Percentiles rank a stretch among this genome's conserved stretches.
Evolutionary conservation across 1,139 yeast species (phyloP).

Genomic region (Ogataea hybrid): DNA sequence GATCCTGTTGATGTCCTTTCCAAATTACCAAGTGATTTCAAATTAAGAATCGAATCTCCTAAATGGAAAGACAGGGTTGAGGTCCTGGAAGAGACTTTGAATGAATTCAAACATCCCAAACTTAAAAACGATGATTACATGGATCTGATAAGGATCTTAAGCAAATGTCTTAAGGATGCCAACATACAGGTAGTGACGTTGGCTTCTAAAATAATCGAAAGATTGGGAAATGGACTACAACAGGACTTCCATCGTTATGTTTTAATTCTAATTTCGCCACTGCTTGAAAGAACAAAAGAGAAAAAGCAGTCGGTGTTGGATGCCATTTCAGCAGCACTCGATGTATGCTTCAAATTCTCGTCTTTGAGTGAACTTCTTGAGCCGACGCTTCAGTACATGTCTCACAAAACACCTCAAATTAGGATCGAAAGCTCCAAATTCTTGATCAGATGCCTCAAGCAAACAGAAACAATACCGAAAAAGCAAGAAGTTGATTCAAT

Average conservation of each 20-base stretch:
- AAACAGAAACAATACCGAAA: constrained; percentile 49
- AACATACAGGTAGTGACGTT: constrained; percentile 83
- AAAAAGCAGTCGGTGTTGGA: constrained; percentile 77
- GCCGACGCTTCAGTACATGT: constrained; percentile 57
- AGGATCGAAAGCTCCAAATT: constrained; percentile 67
- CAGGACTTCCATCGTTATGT: constrained; percentile 54
- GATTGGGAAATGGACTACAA: constrained; percentile 67
- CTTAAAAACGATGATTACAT: constrained; percentile 63
- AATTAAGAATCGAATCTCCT: constrained; percentile 51
- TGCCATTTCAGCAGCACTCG: constrained; percentile 64
- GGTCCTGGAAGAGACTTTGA: constrained; percentile 66
- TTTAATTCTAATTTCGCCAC: constrained; percentile 52
- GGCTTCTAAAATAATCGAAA: constrained; percentile 69
- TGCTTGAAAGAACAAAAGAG: constrained; percentile 87
- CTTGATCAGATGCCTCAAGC: constrained; percentile 61
- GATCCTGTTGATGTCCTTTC: constrained; percentile 61
- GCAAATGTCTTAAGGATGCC: constrained; percentile 84
- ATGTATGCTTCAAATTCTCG: constrained; percentile 55
- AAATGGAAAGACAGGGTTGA: constrained; percentile 96
- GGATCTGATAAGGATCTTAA: constrained; percentile 55
- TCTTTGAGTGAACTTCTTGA: constrained; percentile 60
- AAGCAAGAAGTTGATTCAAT: constrained; percentile 54
- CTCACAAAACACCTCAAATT: constrained; percentile 82
- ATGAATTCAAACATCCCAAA: constrained; percentile 47
- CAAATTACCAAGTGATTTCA: constrained; percentile 64